phyloP scores from a whole-genome alignment of 768 basidiomycete species.

The Collybia sp. region DNA sequence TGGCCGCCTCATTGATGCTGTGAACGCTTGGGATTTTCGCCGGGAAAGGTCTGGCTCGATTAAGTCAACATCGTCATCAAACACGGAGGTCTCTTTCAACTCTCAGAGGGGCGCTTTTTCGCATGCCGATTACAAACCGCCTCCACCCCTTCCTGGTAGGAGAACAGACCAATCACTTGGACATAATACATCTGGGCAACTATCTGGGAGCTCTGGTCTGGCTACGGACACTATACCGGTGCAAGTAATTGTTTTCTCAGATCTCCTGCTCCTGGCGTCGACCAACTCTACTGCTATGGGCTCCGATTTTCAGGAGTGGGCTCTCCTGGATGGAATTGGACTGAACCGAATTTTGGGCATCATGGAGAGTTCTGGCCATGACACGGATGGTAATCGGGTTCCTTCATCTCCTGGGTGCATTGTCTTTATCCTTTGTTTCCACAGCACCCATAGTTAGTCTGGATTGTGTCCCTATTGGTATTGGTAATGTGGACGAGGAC shows the following conservation, averaged over 20 bases:
- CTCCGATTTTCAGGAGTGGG: slow-evolving; percentile 16
- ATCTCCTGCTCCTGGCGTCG: slow-evolving; percentile 56
- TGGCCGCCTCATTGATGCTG: slow-evolving; percentile 32
- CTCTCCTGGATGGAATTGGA: slow-evolving; percentile 30
- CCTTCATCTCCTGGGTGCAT: background rate
- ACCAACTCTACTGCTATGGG: slow-evolving; percentile 17
- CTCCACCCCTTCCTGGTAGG: background rate
- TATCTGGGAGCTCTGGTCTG: background rate
- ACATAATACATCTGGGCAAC: too few relatives aligned
- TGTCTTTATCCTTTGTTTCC: slow-evolving; percentile 11
- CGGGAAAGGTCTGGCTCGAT: slow-evolving; percentile 39
- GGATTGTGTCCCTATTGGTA: slow-evolving; percentile 47
- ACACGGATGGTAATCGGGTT: slow-evolving; percentile 8
- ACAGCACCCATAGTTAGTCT: slow-evolving; percentile 33
- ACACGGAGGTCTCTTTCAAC: slow-evolving; percentile 15
- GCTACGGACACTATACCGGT: slow-evolving; percentile 9
- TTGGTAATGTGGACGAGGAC: slow-evolving; percentile 31
- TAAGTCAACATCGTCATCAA: slow-evolving; percentile 20
- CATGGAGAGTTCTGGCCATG: slow-evolving; percentile 16
- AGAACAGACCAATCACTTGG: too few relatives aligned
- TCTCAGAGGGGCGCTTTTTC: background rate
- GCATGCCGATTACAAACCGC: background rate
- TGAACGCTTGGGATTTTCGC: slow-evolving; percentile 36
- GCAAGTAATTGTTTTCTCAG: slow-evolving; percentile 54
- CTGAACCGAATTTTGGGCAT: slow-evolving; percentile 40